Evolutionary conservation across 176 grass and related monocot genomes (phyloP).

Genomic region (Aegilops longissima): DNA sequence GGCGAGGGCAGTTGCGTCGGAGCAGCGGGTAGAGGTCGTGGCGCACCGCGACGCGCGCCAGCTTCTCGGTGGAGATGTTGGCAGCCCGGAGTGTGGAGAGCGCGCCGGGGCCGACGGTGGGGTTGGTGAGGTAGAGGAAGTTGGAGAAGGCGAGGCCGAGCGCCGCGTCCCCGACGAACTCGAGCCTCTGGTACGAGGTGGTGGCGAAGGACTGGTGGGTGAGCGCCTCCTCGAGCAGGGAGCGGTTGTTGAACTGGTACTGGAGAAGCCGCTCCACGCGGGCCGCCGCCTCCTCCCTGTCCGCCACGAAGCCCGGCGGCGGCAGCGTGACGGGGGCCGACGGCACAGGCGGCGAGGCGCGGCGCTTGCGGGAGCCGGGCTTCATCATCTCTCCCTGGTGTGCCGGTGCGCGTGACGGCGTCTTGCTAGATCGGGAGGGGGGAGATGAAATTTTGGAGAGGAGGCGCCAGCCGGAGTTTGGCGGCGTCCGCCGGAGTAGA

Average conservation of each 20-base stretch:
- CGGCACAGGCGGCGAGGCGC: neutral
- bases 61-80: slow-evolving; percentile 84
- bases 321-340: slow-evolving; percentile 13
- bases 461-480: too few relatives aligned
- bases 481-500: too few relatives aligned
- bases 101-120: slow-evolving; percentile 42
- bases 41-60: slow-evolving; percentile 65
- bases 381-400: too few relatives aligned
- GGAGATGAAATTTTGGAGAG: too few relatives aligned
- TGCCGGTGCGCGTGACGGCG: neutral
- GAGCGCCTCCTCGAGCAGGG: slow-evolving; percentile 69
- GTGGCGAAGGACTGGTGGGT: slow-evolving; percentile 62
- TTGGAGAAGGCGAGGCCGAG: slow-evolving; percentile 67
- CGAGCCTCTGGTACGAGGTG: slow-evolving; percentile 66
- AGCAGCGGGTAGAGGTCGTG: slow-evolving; percentile 64
- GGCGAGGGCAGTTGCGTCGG: slow-evolving; percentile 51
- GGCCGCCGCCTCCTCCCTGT: slow-evolving; percentile 18
- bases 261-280: slow-evolving; percentile 53
- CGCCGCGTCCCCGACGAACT: slow-evolving; percentile 81
- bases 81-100: slow-evolving; percentile 65
- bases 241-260: slow-evolving; percentile 54
- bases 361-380: slow-evolving; percentile 17
- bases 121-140: slow-evolving; percentile 59
- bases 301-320: slow-evolving; percentile 28
- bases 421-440: too few relatives aligned